Conservation (phyloP, 345 rosid genomes). For the Psidium friedrichsthalianum region DNA sequence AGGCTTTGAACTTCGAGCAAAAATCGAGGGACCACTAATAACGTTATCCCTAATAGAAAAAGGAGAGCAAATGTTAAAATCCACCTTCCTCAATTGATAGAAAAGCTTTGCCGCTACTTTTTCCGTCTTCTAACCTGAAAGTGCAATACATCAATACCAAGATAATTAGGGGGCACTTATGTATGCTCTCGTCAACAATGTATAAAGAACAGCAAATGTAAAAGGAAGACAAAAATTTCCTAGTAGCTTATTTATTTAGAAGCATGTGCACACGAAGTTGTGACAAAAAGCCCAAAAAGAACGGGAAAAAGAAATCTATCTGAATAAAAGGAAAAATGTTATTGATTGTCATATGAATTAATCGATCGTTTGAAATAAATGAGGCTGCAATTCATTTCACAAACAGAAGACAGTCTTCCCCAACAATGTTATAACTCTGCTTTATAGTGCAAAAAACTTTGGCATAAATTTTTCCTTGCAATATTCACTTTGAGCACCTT, state of each 20-base stretch:
- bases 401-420: background rate
- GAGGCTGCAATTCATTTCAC: background rate
- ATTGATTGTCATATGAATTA: background rate
- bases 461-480: background rate
- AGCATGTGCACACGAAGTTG: background rate
- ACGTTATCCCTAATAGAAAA: background rate
- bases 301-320: background rate
- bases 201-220: background rate
- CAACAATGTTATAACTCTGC: background rate
- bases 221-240: background rate
- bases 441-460: background rate
- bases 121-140: background rate
- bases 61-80: background rate
- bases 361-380: background rate
- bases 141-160: background rate
- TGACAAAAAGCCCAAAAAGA: background rate
- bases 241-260: background rate
- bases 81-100: background rate
- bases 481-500: background rate
- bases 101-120: background rate
- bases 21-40: background rate
- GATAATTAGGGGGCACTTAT: background rate
- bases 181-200: background rate
- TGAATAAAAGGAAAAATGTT: background rate
- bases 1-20: background rate